A percentile compares a stretch with the other conserved stretches of the same genome.
Conservation (phyloP, 2,329 filamentous ascomycete species). For the Pseudohalonectria lignicola region DNA sequence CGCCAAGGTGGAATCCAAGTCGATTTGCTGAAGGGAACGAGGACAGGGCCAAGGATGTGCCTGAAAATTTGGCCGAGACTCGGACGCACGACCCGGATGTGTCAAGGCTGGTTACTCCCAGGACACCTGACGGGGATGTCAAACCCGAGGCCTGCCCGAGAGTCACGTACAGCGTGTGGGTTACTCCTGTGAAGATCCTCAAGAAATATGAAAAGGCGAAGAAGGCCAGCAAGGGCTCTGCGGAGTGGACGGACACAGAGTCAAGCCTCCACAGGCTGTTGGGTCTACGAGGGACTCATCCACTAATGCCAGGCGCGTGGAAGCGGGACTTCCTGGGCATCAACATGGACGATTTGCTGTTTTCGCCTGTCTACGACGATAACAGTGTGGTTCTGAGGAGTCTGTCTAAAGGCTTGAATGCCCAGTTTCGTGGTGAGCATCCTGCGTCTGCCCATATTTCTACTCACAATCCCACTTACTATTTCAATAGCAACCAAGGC, state of each 20-base stretch:
- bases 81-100: too few relatives aligned
- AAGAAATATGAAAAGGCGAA: neutral
- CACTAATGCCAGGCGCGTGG: conserved; percentile 21
- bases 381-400: conserved; percentile 15
- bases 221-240: conserved; percentile 5
- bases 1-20: too few relatives aligned
- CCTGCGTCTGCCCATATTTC: neutral
- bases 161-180: too few relatives aligned
- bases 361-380: conserved; percentile 12
- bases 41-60: too few relatives aligned
- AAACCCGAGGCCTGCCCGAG: too few relatives aligned
- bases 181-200: too few relatives aligned
- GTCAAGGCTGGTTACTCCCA: too few relatives aligned
- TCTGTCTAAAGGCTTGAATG: conserved; percentile 8
- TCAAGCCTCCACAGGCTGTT: conserved; percentile 19
- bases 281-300: conserved; percentile 21
- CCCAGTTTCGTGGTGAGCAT: conserved; percentile 15
- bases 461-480: neutral
- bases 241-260: conserved; percentile 19
- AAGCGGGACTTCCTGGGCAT: conserved; percentile 19
- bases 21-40: too few relatives aligned
- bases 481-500: conserved; percentile 17
- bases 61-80: too few relatives aligned
- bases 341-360: conserved; percentile 19
- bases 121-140: too few relatives aligned